Percentiles rank a stretch among this genome's conserved stretches.
These are phyloP conservation scores for Pseudogymnoascus verrucosus DNA, from an alignment of 2,329 filamentous ascomycete genomes.

Conservation along the genomic window DNA sequence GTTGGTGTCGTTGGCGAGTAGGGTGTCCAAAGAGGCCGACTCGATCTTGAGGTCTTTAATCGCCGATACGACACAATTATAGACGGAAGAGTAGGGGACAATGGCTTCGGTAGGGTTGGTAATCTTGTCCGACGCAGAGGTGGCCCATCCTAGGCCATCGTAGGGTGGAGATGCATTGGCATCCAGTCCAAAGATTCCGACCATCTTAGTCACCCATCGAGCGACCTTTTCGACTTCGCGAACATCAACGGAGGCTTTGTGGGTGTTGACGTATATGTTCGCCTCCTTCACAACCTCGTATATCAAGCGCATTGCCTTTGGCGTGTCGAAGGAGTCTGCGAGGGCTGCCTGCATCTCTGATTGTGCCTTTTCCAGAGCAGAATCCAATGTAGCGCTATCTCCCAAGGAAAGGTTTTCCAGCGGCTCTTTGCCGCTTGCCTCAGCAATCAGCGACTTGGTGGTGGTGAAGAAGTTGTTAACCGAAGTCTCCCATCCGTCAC, in stretches of 20 bases:
- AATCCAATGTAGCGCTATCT: conserved; percentile 45
- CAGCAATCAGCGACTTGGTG: conserved; percentile 45
- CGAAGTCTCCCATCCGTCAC: conserved; percentile 71
- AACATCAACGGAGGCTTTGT: conserved; percentile 39
- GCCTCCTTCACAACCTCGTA: conserved; percentile 69
- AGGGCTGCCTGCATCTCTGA: conserved; percentile 52
- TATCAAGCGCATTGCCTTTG: conserved; percentile 69
- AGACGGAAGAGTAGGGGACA: conserved; percentile 39
- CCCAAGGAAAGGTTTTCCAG: conserved; percentile 23
- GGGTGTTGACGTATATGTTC: conserved; percentile 51
- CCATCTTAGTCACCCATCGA: conserved; percentile 73
- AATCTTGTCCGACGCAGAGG: conserved; percentile 29
- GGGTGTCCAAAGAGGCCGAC: conserved; percentile 34
- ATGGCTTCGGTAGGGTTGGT: conserved; percentile 38
- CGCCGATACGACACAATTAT: conserved; percentile 39
- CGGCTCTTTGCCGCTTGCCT: conserved; percentile 30
- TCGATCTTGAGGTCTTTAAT: conserved; percentile 40
- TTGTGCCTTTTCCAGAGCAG: conserved; percentile 42
- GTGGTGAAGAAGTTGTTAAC: conserved; percentile 60
- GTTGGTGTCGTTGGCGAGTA: conserved; percentile 38
- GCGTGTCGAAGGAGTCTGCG: conserved; percentile 81
- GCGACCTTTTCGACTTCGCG: conserved; percentile 50
- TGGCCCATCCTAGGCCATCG: conserved; percentile 49
- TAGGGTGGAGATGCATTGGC: conserved; percentile 42
- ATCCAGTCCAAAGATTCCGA: conserved; percentile 78